These are phyloP conservation scores for Nothomitra cinnamomea DNA, from an alignment of 2,329 filamentous ascomycete species.

Conservation along the genomic window DNA sequence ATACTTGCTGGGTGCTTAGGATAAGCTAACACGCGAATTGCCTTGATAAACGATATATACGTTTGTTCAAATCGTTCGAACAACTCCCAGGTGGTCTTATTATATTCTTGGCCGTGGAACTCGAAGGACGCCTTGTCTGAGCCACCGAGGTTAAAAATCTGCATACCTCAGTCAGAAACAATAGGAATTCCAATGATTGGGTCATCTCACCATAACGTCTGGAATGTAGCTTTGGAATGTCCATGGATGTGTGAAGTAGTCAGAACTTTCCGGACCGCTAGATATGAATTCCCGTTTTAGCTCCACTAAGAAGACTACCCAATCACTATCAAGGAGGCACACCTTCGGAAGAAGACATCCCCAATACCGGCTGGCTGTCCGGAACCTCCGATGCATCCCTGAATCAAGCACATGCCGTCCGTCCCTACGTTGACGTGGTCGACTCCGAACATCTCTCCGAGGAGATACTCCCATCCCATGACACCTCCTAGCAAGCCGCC, in stretches of 20 bases:
- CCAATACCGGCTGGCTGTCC: slow-evolving; percentile 13
- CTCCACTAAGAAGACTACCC: background rate
- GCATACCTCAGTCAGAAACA: slow-evolving; percentile 1
- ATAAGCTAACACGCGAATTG: slow-evolving; percentile 17
- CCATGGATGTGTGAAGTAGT: slow-evolving; percentile 20
- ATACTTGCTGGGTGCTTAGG: slow-evolving; percentile 9
- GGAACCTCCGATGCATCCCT: slow-evolving; percentile 18
- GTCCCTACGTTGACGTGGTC: slow-evolving; percentile 19
- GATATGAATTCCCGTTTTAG: background rate
- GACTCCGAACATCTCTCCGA: slow-evolving; percentile 21
- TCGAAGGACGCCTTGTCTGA: slow-evolving; percentile 19
- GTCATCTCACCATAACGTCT: slow-evolving; percentile 18
- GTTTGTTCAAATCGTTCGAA: slow-evolving; percentile 18
- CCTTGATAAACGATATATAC: slow-evolving; percentile 21
- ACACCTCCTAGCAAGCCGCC: slow-evolving; percentile 6
- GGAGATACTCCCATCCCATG: slow-evolving; percentile 21
- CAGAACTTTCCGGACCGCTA: slow-evolving; percentile 16
- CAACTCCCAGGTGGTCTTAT: slow-evolving; percentile 16
- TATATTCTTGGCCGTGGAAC: slow-evolving; percentile 16
- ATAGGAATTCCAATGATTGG: background rate
- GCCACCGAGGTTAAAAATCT: slow-evolving; percentile 20
- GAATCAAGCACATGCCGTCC: slow-evolving; percentile 20
- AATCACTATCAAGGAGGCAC: background rate
- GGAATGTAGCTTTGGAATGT: slow-evolving; percentile 20
- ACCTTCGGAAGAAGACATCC: slow-evolving; percentile 16